A percentile compares a stretch with the other conserved stretches of the same genome.
These are phyloP conservation scores for Barnettozyma sucrosica DNA, from an alignment of 805 yeast species.

Conservation along the genomic window DNA sequence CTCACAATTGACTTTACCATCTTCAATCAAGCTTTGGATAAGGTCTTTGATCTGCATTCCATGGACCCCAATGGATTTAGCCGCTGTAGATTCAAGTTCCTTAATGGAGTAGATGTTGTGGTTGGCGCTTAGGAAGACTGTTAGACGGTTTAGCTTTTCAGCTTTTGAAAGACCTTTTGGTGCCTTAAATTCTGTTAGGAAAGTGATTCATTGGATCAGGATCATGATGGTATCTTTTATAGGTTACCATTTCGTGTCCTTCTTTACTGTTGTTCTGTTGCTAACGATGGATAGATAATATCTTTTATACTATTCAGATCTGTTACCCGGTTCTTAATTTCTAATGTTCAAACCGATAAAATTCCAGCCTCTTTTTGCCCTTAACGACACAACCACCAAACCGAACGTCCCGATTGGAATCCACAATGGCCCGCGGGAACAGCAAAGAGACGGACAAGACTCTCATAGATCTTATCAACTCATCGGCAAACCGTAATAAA, in stretches of 20 bases:
- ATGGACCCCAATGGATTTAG: conserved; percentile 41
- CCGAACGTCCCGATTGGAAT: neutral
- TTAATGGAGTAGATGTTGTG: conserved; percentile 43
- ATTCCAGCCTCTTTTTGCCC: neutral
- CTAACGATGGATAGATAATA: neutral
- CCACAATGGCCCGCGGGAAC: conserved; percentile 25
- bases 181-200: conserved; percentile 36
- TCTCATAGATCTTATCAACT: conserved; percentile 55
- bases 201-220: neutral
- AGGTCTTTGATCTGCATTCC: conserved; percentile 50
- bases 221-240: neutral
- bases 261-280: conserved; percentile 17
- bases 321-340: neutral
- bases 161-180: conserved; percentile 15
- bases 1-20: conserved; percentile 41
- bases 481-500: conserved; percentile 52
- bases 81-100: conserved; percentile 43
- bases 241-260: conserved; percentile 11
- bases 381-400: neutral
- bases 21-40: conserved; percentile 42
- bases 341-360: neutral
- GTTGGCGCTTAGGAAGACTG: conserved; percentile 34
- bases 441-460: conserved; percentile 43
- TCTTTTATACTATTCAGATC: neutral
- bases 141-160: conserved; percentile 12